These are phyloP conservation scores for Tuber umbilicatum DNA, from an alignment of 495 filamentous ascomycete genomes.

Conservation along the genomic window DNA sequence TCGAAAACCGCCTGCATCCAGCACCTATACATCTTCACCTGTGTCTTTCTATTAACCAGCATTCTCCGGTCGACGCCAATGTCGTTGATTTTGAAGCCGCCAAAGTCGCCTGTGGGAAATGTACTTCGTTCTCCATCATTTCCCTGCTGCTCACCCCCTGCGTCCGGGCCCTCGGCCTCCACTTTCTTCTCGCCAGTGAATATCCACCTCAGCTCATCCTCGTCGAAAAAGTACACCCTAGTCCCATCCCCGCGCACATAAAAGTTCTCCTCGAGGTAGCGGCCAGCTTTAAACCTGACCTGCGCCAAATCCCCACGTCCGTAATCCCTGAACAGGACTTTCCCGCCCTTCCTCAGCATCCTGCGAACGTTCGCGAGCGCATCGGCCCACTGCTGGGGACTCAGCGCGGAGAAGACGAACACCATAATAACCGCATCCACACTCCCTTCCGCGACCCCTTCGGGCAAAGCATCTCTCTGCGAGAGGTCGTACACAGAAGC, in stretches of 20 bases:
- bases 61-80: conserved; percentile 77
- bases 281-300: conserved; percentile 88
- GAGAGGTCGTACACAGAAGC: conserved; percentile 92
- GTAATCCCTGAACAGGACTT: conserved; percentile 91
- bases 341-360: conserved; percentile 79
- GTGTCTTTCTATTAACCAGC: conserved; percentile 81
- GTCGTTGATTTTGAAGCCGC: conserved; percentile 58
- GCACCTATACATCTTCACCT: conserved; percentile 96
- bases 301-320: conserved; percentile 91
- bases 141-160: background rate
- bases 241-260: conserved; percentile 94
- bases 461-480: conserved; percentile 57
- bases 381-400: conserved; percentile 72
- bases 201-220: conserved; percentile 69
- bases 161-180: background rate
- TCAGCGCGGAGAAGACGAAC: conserved; percentile 91
- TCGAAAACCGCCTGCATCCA: conserved; percentile 89
- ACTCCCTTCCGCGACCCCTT: conserved; percentile 62
- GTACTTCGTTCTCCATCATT: conserved; percentile 21
- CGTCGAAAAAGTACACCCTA: conserved; percentile 93
- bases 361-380: conserved; percentile 75
- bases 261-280: conserved; percentile 91
- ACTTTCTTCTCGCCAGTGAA: conserved; percentile 53
- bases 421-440: conserved; percentile 90
- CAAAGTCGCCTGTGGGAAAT: conserved; percentile 37